These are phyloP conservation scores for Podila clonocystis DNA, from an alignment of 192 early-diverging fungal genomes.

Conservation along the genomic window DNA sequence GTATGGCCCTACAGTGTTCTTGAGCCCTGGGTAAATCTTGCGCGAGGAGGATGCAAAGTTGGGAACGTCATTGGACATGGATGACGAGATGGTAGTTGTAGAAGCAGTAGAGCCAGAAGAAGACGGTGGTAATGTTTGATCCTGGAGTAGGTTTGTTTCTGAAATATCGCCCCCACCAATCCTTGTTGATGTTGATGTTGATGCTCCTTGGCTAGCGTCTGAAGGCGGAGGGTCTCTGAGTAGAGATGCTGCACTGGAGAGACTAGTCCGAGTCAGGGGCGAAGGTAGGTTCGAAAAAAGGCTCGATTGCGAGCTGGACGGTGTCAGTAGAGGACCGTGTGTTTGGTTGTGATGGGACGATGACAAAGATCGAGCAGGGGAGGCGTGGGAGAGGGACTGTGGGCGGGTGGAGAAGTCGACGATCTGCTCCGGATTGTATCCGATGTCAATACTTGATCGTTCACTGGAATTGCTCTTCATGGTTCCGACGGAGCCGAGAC, in stretches of 20 bases:
- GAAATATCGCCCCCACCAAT: neutral
- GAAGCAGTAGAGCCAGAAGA: neutral
- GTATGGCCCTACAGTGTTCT: slow-evolving; percentile 45
- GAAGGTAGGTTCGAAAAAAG: slow-evolving; percentile 46
- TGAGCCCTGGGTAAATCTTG: slow-evolving; percentile 48
- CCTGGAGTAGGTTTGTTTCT: neutral
- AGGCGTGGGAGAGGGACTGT: slow-evolving; percentile 22
- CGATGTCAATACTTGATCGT: neutral
- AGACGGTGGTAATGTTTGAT: neutral
- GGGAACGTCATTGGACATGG: neutral
- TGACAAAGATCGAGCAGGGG: slow-evolving; percentile 11
- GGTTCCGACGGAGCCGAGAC: slow-evolving; percentile 19
- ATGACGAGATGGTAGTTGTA: slow-evolving; percentile 3
- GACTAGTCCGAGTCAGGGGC: slow-evolving; percentile 18
- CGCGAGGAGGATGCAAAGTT: slow-evolving; percentile 7
- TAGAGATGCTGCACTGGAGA: slow-evolving; percentile 5
- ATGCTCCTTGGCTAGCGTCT: neutral
- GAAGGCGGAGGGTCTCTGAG: slow-evolving; percentile 21
- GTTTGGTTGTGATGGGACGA: neutral
- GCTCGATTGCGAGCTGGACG: slow-evolving; percentile 39
- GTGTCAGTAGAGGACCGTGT: slow-evolving; percentile 31
- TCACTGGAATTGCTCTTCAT: neutral
- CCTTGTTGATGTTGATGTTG: slow-evolving; percentile 9
- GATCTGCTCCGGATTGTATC: slow-evolving; percentile 4
- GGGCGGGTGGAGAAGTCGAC: neutral